These are phyloP conservation scores for Blastobotrys arbuscula DNA, from an alignment of 1,139 yeast species.

Conservation along the genomic window DNA sequence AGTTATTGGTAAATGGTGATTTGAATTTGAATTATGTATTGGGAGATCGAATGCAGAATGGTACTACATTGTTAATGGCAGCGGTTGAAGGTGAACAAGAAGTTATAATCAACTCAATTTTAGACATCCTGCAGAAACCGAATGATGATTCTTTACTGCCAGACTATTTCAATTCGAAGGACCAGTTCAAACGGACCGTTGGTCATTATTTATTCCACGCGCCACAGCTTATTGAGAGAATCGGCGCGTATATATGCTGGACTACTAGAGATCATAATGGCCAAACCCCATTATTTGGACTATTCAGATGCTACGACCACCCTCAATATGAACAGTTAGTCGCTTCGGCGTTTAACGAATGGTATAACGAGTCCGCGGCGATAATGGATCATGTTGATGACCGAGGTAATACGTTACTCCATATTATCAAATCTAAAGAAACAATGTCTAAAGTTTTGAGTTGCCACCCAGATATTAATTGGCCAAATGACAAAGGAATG, in stretches of 20 bases:
- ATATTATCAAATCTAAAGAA: conserved; percentile 47
- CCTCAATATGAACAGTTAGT: conserved; percentile 52
- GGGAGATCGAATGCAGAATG: conserved; percentile 52
- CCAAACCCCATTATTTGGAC: conserved; percentile 74
- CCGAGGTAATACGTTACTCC: conserved; percentile 71
- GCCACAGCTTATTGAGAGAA: conserved; percentile 43
- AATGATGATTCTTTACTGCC: conserved; percentile 37
- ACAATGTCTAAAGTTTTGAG: conserved; percentile 41
- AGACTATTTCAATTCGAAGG: conserved; percentile 47
- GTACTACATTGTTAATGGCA: conserved; percentile 52
- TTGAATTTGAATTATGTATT: conserved; percentile 62
- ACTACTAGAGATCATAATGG: conserved; percentile 56
- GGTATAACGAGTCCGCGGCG: conserved; percentile 29
- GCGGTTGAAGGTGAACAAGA: conserved; percentile 55
- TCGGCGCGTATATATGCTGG: conserved; percentile 70
- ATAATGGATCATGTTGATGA: conserved; percentile 58
- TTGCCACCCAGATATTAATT: conserved; percentile 51
- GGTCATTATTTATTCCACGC: conserved; percentile 75
- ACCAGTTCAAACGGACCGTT: conserved; percentile 49
- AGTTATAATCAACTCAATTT: conserved; percentile 44
- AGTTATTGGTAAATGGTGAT: conserved; percentile 42
- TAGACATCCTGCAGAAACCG: conserved; percentile 43
- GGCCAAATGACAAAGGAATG: conserved; percentile 50
- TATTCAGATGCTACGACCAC: conserved; percentile 81
- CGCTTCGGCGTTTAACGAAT: conserved; percentile 41